Conservation (phyloP, 495 filamentous ascomycete species). For the Neurospora terricola region DNA sequence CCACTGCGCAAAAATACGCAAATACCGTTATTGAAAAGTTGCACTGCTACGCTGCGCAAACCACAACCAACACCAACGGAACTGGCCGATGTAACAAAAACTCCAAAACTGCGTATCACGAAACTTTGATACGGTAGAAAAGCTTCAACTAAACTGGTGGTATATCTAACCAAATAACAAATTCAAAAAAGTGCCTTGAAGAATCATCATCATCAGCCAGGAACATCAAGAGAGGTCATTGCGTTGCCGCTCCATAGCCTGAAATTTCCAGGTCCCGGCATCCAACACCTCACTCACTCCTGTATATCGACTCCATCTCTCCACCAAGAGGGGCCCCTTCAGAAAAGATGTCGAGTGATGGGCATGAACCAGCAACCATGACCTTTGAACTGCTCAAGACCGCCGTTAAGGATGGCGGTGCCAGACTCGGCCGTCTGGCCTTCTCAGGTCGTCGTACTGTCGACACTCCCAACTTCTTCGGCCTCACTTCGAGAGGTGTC, state of each 20-base stretch:
- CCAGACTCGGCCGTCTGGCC: slow-evolving; percentile 54
- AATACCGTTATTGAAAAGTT: not conserved
- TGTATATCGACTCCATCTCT: not conserved
- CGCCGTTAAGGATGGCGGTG: slow-evolving; percentile 19
- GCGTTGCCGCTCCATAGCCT: not conserved
- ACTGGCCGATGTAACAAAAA: not conserved
- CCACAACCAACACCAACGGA: not conserved
- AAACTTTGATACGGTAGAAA: not conserved
- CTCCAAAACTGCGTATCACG: not conserved
- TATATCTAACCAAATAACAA: not conserved
- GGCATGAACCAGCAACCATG: slow-evolving; percentile 14
- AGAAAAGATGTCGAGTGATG: slow-evolving; percentile 11
- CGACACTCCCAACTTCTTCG: slow-evolving; percentile 74
- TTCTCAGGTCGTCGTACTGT: slow-evolving; percentile 50
- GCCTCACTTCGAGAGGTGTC: slow-evolving; percentile 67
- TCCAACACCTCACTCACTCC: not conserved
- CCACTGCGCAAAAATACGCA: not conserved
- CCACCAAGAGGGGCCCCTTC: not conserved
- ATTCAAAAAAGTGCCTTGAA: not conserved
- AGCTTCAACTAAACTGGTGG: not conserved
- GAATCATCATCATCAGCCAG: not conserved
- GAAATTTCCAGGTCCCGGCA: not conserved
- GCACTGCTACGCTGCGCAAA: not conserved
- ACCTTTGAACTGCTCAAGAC: slow-evolving; percentile 33
- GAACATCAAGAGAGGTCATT: not conserved